These are phyloP conservation scores for Ceratobasidium sp. DNA, from an alignment of 1,284 basidiomycete species.

Conservation along the genomic window DNA sequence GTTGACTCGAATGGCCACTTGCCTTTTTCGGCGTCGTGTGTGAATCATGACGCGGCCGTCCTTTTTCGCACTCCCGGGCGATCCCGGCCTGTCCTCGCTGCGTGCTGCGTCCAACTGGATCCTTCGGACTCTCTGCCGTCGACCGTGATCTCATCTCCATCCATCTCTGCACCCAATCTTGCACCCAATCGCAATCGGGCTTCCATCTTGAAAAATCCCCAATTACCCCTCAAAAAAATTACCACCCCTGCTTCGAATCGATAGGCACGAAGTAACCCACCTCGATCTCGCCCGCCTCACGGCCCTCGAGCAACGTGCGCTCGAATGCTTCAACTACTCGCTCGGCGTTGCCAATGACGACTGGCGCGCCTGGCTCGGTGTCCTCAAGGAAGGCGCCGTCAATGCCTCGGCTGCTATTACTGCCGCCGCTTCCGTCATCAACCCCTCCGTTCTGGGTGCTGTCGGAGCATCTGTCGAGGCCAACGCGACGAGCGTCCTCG, in stretches of 20 bases:
- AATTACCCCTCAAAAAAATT: no score
- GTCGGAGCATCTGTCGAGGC: not conserved
- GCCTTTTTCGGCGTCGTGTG: no score
- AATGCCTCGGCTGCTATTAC: not conserved
- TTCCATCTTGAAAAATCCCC: no score
- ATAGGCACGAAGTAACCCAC: conserved; percentile 40
- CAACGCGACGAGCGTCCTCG: not conserved
- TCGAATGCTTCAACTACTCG: conserved; percentile 37
- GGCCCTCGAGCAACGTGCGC: conserved; percentile 38
- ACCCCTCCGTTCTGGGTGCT: no score
- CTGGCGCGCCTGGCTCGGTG: conserved; percentile 38
- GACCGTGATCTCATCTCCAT: no score
- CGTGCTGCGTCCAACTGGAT: no score
- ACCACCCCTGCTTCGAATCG: not conserved
- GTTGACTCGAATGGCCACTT: no score
- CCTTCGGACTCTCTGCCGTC: no score
- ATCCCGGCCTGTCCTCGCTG: no score
- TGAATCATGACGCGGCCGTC: no score
- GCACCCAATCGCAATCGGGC: not conserved
- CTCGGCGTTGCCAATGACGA: conserved; percentile 34
- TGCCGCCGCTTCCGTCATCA: not conserved
- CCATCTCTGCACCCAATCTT: no score
- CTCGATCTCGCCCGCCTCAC: conserved; percentile 36
- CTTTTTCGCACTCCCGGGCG: no score
- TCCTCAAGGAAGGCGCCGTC: conserved; percentile 20